Evolutionary conservation across 495 filamentous ascomycete species (phyloP), one percentile per base, ranked within the genome.

Genomic region (Daldinia caldariorum): DNA sequence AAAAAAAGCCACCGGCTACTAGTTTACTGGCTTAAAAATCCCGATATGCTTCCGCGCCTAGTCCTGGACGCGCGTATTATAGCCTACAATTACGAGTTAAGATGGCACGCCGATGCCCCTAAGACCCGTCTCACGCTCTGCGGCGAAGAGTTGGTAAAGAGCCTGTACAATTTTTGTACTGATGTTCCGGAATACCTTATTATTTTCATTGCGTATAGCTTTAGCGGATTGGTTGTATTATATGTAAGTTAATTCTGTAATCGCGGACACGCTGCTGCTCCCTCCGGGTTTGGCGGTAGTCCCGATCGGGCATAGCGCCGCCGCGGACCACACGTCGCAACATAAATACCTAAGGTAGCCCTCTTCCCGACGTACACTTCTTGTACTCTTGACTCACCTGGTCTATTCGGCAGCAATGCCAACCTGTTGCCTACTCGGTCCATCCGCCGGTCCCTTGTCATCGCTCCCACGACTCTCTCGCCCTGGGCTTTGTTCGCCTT

Each of bases 111-210:
- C 1, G 41, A 58, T 1, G 55, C 55, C 4, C 55, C 55, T 7
- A 58, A 58, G n/a, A 41, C 29, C 1, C 55, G 18, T 9, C 55
- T 58, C 18, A 35, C 54, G 34, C 49, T 63, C 22, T 63, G 49
- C 9, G 60, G 60, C 7, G 49, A 63, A 41, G 49, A 63, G 1
- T 26, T 63, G 1, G 14, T 51, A 0, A 45, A 32, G 0, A 22
- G 7, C 2, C 14, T 63, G 4, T 35, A 63, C n/a, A 7, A 43
- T 1, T 41, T 8, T 8, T 37, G 60, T 5, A 18, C 18, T 18
- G 49, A 43, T 29, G 26, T 32, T 6, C 35, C 3, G 29, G 60
- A 63, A 0, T 37, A 37, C 1, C 60, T 49, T 7, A 3, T 63
- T 0, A 31, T 63, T 0, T 54, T 63, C 9, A 43, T 63, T 5